Evolutionary conservation across 2,329 filamentous ascomycete species (phyloP).

Genomic region (Podosphaera xanthii): DNA sequence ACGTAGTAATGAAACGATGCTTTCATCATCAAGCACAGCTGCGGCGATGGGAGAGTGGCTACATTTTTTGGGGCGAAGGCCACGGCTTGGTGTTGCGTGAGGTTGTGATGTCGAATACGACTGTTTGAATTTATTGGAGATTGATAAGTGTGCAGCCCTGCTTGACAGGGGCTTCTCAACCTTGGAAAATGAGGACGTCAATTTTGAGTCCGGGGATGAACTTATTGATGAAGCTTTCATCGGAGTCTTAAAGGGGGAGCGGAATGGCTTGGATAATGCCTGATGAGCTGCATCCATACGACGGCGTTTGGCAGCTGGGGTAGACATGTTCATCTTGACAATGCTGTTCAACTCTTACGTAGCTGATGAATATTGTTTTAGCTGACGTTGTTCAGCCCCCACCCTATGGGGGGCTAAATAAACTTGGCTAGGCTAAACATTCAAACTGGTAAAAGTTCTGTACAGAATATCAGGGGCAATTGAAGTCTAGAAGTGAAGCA

Average conservation of each 20-base stretch:
- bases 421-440: no score
- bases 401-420: no score
- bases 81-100: not conserved
- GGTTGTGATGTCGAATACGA: not conserved
- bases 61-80: constrained; percentile 3
- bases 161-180: no score
- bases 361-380: no score
- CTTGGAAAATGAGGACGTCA: no score
- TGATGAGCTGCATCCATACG: constrained; percentile 32
- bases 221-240: not conserved
- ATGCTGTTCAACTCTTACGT: constrained; percentile 3
- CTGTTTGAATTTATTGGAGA: not conserved
- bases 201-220: not conserved
- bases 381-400: no score
- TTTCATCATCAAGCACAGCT: constrained; percentile 14
- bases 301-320: constrained; percentile 36
- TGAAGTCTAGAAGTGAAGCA: no score
- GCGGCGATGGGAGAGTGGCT: constrained; percentile 11
- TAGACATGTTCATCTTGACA: constrained; percentile 20
- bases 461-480: no score
- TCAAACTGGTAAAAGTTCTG: no score
- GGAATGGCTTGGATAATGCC: constrained; percentile 47
- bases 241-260: constrained; percentile 38
- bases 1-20: constrained; percentile 14
- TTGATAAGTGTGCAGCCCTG: not conserved